Evolutionary conservation across 768 basidiomycete species (phyloP).

Genomic region (Boletus huronensis): DNA sequence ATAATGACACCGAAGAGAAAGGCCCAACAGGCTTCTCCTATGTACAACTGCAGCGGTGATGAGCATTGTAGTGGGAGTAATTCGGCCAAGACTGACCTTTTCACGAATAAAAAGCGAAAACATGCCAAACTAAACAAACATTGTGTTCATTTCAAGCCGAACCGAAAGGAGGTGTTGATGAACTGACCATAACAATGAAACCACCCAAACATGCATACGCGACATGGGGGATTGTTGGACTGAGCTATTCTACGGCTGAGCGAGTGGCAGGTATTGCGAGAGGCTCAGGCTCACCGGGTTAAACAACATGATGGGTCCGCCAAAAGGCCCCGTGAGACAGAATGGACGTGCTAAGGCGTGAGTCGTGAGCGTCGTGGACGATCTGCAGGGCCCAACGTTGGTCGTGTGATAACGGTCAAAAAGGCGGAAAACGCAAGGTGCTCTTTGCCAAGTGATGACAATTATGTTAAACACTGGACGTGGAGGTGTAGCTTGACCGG

Average conservation of each 20-base stretch:
- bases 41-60: slow-evolving; percentile 56
- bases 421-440: too few relatives aligned
- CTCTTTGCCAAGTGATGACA: neutral
- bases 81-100: slow-evolving; percentile 44
- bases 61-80: neutral
- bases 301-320: slow-evolving; percentile 44
- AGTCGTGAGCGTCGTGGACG: slow-evolving; percentile 5
- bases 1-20: slow-evolving; percentile 92
- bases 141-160: neutral
- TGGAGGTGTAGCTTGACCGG: too few relatives aligned
- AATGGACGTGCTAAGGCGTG: neutral
- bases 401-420: slow-evolving; percentile 6
- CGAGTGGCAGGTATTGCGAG: neutral
- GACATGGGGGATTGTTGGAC: slow-evolving; percentile 67
- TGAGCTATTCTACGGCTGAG: slow-evolving; percentile 23
- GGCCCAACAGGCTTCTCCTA: slow-evolving; percentile 96
- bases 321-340: neutral
- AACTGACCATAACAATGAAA: slow-evolving; percentile 71
- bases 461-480: slow-evolving; percentile 17
- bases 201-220: slow-evolving; percentile 76
- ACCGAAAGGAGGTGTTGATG: neutral
- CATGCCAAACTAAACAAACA: slow-evolving; percentile 75
- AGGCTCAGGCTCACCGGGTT: slow-evolving; percentile 41
- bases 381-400: neutral
- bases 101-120: slow-evolving; percentile 90